Percentiles rank a stretch among this genome's conserved stretches.
Conservation (phyloP, 176 grass and related monocot species). For the Oryza officinalis region DNA sequence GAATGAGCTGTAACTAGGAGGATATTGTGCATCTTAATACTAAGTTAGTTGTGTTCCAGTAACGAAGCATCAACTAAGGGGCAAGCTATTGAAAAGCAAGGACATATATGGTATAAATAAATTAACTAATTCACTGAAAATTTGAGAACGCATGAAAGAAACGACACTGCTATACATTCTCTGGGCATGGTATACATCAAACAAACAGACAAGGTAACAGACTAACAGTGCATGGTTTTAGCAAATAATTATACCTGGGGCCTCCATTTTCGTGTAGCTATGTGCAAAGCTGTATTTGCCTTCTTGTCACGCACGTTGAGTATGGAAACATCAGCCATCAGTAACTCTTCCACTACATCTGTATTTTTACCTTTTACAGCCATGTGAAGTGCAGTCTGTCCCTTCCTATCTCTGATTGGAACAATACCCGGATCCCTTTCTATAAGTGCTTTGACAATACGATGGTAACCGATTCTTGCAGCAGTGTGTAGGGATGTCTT, state of each 20-base stretch:
- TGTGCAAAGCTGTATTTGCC: constrained; percentile 88
- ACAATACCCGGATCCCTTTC: constrained; percentile 77
- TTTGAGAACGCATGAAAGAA: background rate
- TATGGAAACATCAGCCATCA: constrained; percentile 79
- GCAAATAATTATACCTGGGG: constrained; percentile 68
- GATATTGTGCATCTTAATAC: background rate
- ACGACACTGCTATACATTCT: background rate
- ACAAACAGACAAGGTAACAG: background rate
- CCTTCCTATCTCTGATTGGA: constrained; percentile 85
- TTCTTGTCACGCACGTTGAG: constrained; percentile 96
- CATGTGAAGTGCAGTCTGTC: constrained; percentile 99
- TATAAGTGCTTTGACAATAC: constrained; percentile 76
- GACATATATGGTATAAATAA: background rate
- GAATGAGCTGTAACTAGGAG: background rate
- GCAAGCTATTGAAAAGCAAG: background rate
- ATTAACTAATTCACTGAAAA: background rate
- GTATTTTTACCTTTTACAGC: constrained; percentile 94
- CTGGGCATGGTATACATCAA: background rate
- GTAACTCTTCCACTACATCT: constrained; percentile 89
- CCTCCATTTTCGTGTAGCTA: constrained; percentile 99
- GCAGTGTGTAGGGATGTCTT: constrained; percentile 88
- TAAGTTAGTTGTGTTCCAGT: background rate
- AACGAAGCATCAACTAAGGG: background rate
- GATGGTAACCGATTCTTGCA: constrained; percentile 78
- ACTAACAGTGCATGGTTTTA: background rate